phyloP scores from a whole-genome alignment of 2,329 filamentous ascomycete species.

The Scolecobasidium constrictum region DNA sequence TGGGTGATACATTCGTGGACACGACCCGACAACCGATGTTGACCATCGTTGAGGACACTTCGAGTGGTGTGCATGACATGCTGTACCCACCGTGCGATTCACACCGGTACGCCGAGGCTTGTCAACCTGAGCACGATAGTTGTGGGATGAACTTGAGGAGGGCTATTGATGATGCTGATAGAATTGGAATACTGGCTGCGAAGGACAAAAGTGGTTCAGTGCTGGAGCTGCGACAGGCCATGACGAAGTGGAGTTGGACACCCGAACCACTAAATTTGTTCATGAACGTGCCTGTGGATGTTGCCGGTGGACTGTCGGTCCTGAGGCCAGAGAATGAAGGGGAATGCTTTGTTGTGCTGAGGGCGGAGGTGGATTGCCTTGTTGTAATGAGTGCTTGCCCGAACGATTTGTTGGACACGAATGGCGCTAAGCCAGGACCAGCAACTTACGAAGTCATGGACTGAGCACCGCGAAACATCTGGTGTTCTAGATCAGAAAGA shows the following conservation, averaged over 20 bases:
- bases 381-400: slow-evolving; percentile 33
- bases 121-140: background rate
- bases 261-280: slow-evolving; percentile 34
- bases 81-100: slow-evolving; percentile 31
- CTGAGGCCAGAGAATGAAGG: slow-evolving; percentile 22
- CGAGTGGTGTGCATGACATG: slow-evolving; percentile 28
- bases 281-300: slow-evolving; percentile 32
- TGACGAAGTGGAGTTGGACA: too few species aligned
- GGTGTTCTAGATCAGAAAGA: too few species aligned
- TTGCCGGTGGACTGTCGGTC: slow-evolving; percentile 23
- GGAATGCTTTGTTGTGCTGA: slow-evolving; percentile 24
- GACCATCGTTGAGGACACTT: slow-evolving; percentile 26
- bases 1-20: slow-evolving; percentile 25
- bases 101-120: slow-evolving; percentile 20
- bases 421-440: too few species aligned
- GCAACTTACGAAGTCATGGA: too few species aligned
- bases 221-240: too few species aligned
- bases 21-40: slow-evolving; percentile 27
- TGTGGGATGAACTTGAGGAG: slow-evolving; percentile 10
- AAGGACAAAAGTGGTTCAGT: slow-evolving; percentile 25
- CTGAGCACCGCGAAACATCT: too few species aligned
- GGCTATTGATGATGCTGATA: slow-evolving; percentile 17
- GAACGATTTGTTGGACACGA: slow-evolving; percentile 28
- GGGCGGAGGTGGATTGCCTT: slow-evolving; percentile 25
- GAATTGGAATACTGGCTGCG: slow-evolving; percentile 14